A percentile compares a stretch with the other conserved stretches of the same genome.
phyloP scores from a whole-genome alignment of 768 basidiomycete genomes.

The Mycena epipterygia region DNA sequence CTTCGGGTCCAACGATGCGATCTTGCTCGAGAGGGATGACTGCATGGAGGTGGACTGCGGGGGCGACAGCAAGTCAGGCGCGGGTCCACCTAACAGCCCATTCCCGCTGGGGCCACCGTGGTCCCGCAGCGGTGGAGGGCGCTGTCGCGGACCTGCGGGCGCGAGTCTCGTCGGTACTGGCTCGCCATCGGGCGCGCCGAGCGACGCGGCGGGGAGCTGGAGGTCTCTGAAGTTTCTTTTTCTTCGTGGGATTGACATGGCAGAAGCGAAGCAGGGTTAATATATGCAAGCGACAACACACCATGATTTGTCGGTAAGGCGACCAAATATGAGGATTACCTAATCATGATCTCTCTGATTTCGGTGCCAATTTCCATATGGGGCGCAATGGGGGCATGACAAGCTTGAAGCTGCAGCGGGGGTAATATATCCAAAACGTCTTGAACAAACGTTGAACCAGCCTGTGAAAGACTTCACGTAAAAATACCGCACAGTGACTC shows the following conservation, averaged over 20 bases:
- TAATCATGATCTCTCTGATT: not conserved
- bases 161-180: conserved; percentile 65
- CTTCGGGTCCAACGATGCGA: conserved; percentile 89
- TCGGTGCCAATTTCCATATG: not conserved
- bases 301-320: not conserved
- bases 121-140: conserved; percentile 81
- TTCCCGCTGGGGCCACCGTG: conserved; percentile 70
- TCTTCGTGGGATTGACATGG: conserved; percentile 84
- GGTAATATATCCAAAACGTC: no score
- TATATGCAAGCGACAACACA: not conserved
- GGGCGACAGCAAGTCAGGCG: conserved; percentile 57
- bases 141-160: conserved; percentile 65
- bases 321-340: not conserved
- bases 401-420: no score
- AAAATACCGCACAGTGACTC: no score
- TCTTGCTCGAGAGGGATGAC: conserved; percentile 83
- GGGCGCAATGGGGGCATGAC: no score
- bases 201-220: conserved; percentile 73
- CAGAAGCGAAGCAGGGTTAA: not conserved
- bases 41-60: conserved; percentile 75
- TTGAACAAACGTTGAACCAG: no score
- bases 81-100: conserved; percentile 56
- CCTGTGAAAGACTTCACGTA: no score
- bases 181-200: conserved; percentile 47
- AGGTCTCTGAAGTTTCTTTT: conserved; percentile 93